Percentiles rank a stretch among this genome's conserved stretches.
phyloP scores from a whole-genome alignment of 1,284 basidiomycete genomes.

The Cystobasidium pallidum region DNA sequence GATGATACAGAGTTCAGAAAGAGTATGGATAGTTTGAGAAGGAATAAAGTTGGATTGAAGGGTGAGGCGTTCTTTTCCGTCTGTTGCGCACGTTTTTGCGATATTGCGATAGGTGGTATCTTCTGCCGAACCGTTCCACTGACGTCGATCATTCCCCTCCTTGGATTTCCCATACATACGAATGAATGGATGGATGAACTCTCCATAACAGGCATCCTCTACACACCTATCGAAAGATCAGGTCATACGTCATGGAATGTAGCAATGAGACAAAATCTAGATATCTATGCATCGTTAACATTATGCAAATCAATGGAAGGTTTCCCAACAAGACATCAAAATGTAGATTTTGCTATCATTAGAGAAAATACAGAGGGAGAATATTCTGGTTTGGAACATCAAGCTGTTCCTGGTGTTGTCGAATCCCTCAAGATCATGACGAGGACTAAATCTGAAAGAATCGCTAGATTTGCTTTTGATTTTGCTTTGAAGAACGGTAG shows the following conservation, averaged over 20 bases:
- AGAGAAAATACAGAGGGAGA: conserved; percentile 99
- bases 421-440: conserved; percentile 98
- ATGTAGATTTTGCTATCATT: conserved; percentile 99
- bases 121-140: background rate
- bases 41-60: conserved; percentile 98
- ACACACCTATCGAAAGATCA: conserved; percentile 93
- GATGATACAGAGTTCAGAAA: conserved; percentile 95
- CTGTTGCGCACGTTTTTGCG: background rate
- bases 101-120: background rate
- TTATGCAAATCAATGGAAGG: conserved; percentile 99
- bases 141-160: conserved; percentile 3
- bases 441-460: conserved; percentile 92
- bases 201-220: conserved; percentile 79
- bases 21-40: conserved; percentile 93
- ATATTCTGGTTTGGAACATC: conserved; percentile 98
- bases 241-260: conserved; percentile 99
- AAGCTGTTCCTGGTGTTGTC: conserved; percentile 94
- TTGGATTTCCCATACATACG: background rate
- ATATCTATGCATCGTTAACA: conserved; percentile 98
- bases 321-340: conserved; percentile 90
- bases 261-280: conserved; percentile 95
- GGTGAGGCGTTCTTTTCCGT: conserved; percentile 61
- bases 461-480: conserved; percentile 96
- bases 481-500: conserved; percentile 98
- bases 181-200: too few species aligned